These are phyloP conservation scores for Boletus nobilissimus DNA, from an alignment of 1,284 basidiomycete species.

Conservation along the genomic window DNA sequence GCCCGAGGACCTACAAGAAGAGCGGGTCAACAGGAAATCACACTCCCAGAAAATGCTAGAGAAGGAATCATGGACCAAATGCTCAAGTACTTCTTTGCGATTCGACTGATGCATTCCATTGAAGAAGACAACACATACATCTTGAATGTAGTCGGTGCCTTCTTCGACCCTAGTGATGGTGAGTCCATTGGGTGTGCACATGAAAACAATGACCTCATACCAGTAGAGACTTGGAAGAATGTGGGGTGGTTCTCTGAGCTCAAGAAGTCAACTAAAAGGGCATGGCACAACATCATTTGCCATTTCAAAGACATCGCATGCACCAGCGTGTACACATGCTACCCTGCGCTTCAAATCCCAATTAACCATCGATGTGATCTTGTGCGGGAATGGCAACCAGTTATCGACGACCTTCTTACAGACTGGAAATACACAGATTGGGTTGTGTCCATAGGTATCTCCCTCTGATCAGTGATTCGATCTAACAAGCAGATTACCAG, in stretches of 20 bases:
- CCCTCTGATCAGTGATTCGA: not conserved
- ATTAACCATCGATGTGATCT: not conserved
- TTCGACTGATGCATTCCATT: not conserved
- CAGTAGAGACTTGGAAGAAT: not conserved
- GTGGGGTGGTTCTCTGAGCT: not conserved
- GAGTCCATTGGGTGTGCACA: not conserved
- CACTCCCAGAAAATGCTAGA: not conserved
- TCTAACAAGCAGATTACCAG: not conserved
- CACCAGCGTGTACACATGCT: not conserved
- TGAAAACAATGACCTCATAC: not conserved
- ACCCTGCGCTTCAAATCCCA: not conserved
- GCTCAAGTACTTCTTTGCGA: not conserved
- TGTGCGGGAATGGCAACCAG: not conserved
- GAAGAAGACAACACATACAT: not conserved
- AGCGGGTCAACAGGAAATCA: not conserved
- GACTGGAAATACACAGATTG: not conserved
- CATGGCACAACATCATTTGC: not conserved
- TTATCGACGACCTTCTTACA: not conserved
- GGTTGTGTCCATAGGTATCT: not conserved
- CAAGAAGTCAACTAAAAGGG: not conserved
- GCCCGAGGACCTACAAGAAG: not conserved
- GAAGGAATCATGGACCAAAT: not conserved
- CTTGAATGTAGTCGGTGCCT: not conserved
- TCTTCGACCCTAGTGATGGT: not conserved
- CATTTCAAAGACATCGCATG: not conserved